phyloP scores from a whole-genome alignment of 2,329 filamentous ascomycete genomes.

The Gaeumannomyces tritici region DNA sequence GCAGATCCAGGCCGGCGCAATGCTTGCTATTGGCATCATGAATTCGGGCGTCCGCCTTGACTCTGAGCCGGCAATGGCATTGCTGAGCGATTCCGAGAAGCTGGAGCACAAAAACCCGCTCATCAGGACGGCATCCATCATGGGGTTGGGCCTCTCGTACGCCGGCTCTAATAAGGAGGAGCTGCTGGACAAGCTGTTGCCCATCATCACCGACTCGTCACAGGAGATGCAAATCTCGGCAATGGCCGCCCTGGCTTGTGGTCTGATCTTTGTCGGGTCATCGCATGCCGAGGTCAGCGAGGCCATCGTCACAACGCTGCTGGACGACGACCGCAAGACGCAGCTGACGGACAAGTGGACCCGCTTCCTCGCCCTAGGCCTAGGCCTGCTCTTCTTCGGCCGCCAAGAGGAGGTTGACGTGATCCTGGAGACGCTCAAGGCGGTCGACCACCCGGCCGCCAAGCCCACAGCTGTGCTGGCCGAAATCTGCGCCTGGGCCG shows the following conservation, averaged over 20 bases:
- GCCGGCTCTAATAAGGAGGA: slow-evolving; percentile 90
- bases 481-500: slow-evolving; percentile 96
- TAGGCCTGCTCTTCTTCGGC: slow-evolving; percentile 91
- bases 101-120: slow-evolving; percentile 69
- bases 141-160: slow-evolving; percentile 91
- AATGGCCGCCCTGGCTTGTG: slow-evolving; percentile 86
- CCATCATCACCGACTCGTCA: slow-evolving; percentile 75
- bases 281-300: slow-evolving; percentile 86
- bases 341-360: slow-evolving; percentile 98
- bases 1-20: slow-evolving; percentile 78
- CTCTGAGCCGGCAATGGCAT: slow-evolving; percentile 79
- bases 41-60: slow-evolving; percentile 87
- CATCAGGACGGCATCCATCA: slow-evolving; percentile 77
- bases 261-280: slow-evolving; percentile 86
- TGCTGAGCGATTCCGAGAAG: slow-evolving; percentile 73
- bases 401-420: slow-evolving; percentile 98
- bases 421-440: slow-evolving; percentile 91
- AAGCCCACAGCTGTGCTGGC: slow-evolving; percentile 91
- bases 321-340: slow-evolving; percentile 84
- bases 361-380: slow-evolving; percentile 86
- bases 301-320: slow-evolving; percentile 81
- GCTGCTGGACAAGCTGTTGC: slow-evolving; percentile 73
- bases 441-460: slow-evolving; percentile 92
- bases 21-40: slow-evolving; percentile 90
- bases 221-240: slow-evolving; percentile 93